Evolutionary conservation across 352 stramenopile genomes (phyloP).

Genomic region (Pythium phragmitis): DNA sequence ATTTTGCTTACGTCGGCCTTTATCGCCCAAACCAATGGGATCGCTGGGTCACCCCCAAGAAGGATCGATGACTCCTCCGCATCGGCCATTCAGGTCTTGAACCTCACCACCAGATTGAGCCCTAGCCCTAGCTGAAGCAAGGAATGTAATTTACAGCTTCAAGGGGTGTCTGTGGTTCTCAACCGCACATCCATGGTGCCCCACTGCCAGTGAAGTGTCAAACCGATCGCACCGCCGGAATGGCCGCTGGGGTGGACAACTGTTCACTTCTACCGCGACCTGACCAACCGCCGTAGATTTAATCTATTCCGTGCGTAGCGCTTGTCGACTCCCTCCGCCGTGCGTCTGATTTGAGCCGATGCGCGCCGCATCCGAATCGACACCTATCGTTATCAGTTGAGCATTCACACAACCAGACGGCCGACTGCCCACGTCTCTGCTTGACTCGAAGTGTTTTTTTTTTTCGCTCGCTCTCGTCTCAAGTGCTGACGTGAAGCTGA

Average conservation of each 20-base stretch:
- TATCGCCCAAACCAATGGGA: slow-evolving; percentile 17
- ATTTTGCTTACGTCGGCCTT: slow-evolving; percentile 26
- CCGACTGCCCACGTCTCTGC: too few relatives aligned
- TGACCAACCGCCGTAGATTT: not conserved
- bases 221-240: slow-evolving; percentile 25
- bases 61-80: slow-evolving; percentile 28
- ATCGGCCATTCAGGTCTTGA: slow-evolving; percentile 16
- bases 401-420: too few relatives aligned
- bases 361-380: too few relatives aligned
- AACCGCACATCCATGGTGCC: slow-evolving; percentile 5
- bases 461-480: not conserved
- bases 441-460: too few relatives aligned
- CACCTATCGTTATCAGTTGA: too few relatives aligned
- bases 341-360: too few relatives aligned
- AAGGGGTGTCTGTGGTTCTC: slow-evolving; percentile 11
- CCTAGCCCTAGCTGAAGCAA: slow-evolving; percentile 29
- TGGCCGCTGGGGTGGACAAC: not conserved
- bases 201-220: slow-evolving; percentile 21
- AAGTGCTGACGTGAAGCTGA: slow-evolving; percentile 16
- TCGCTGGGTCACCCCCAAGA: slow-evolving; percentile 21
- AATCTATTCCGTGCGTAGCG: too few relatives aligned
- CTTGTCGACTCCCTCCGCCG: too few relatives aligned
- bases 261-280: too few relatives aligned
- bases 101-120: slow-evolving; percentile 40
- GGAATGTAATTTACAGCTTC: slow-evolving; percentile 23